Evolutionary conservation across 2,329 filamentous ascomycete species (phyloP).

Genomic region (Sordariomycetes sp.): DNA sequence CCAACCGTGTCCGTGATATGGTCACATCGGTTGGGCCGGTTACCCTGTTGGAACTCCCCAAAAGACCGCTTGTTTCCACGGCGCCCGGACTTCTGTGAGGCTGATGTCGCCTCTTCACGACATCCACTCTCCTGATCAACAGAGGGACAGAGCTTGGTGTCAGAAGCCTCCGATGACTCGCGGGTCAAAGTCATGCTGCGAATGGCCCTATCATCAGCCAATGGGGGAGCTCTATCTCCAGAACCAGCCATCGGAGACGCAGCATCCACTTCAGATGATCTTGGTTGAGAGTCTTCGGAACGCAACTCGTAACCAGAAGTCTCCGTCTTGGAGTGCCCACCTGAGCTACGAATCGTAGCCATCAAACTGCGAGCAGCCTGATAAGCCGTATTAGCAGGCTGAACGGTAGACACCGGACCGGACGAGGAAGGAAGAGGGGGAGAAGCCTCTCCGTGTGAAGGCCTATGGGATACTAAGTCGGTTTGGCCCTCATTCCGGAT

Average conservation of each 20-base stretch:
- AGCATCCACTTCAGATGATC: neutral
- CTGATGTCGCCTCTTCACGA: neutral
- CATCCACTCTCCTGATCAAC: neutral
- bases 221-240: neutral
- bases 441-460: neutral
- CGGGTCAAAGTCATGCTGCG: neutral
- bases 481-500: slow-evolving; percentile 53
- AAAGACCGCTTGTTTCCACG: neutral
- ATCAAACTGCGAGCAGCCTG: neutral
- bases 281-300: neutral
- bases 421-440: neutral
- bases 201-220: neutral
- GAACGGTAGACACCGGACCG: neutral
- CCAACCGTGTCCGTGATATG: slow-evolving; percentile 84
- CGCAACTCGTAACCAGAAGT: neutral
- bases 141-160: neutral
- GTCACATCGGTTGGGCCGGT: slow-evolving; percentile 17
- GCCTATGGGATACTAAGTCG: slow-evolving; percentile 31
- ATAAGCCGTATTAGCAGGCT: neutral
- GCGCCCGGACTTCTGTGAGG: neutral
- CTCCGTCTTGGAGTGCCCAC: neutral
- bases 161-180: neutral
- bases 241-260: neutral
- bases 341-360: neutral
- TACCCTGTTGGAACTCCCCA: slow-evolving; percentile 10